Evolutionary conservation across 106 monocot genomes (phyloP).

Genomic region (Amphibolis antarctica): DNA sequence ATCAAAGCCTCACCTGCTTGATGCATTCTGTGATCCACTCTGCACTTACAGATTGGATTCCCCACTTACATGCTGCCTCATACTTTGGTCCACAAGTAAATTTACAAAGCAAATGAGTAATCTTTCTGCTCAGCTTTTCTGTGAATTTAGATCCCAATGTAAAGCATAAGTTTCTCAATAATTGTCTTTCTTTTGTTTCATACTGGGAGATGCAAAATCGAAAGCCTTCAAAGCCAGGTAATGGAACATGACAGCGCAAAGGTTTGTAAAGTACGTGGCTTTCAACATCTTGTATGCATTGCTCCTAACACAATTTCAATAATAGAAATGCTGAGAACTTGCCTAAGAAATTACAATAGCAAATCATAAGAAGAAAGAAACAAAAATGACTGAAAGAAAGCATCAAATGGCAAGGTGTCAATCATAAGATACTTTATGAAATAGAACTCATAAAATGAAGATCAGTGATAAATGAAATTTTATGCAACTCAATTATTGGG

Average conservation of each 20-base stretch:
- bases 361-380: too few species aligned
- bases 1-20: too few species aligned
- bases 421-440: too few species aligned
- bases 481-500: too few species aligned
- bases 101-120: conserved; percentile 93
- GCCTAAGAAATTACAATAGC: too few species aligned
- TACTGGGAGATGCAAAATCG: conserved; percentile 86
- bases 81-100: conserved; percentile 82
- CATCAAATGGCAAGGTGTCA: too few species aligned
- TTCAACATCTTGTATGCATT: conserved; percentile 59
- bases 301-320: conserved; percentile 31
- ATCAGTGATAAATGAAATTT: too few species aligned
- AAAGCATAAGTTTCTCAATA: conserved; percentile 73
- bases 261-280: conserved; percentile 79
- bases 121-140: conserved; percentile 52
- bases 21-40: conserved; percentile 68
- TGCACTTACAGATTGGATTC: conserved; percentile 59
- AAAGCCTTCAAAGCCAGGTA: conserved; percentile 67
- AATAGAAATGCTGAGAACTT: too few species aligned
- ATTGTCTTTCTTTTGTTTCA: conserved; percentile 68
- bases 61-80: conserved; percentile 69
- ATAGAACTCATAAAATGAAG: too few species aligned
- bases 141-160: conserved; percentile 72
- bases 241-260: conserved; percentile 61
- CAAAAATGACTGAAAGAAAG: too few species aligned